Evolutionary conservation across 1,284 basidiomycete species (phyloP).

Genomic region (Boletus sp.): DNA sequence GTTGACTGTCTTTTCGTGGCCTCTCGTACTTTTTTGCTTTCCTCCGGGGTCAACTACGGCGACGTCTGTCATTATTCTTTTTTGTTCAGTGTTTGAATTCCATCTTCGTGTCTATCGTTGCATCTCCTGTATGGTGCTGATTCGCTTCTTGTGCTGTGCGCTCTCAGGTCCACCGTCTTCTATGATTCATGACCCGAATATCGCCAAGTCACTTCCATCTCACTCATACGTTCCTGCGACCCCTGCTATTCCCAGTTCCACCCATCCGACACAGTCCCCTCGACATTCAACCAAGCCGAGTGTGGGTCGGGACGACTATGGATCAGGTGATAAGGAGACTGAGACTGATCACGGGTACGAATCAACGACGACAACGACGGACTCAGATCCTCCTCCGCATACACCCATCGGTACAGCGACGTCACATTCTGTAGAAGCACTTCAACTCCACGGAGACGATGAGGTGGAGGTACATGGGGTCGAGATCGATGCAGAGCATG

Average conservation of each 20-base stretch:
- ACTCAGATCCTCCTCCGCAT: constrained; percentile 28
- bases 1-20: constrained; percentile 11
- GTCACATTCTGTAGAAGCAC: constrained; percentile 5
- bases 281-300: neutral
- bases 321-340: constrained; percentile 18
- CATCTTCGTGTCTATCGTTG: neutral
- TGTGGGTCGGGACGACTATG: constrained; percentile 8
- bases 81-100: neutral
- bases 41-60: neutral
- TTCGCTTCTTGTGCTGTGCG: constrained; percentile 1
- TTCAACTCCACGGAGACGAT: constrained; percentile 18
- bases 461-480: constrained; percentile 10
- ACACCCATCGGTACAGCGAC: constrained; percentile 22
- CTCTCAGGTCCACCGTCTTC: constrained; percentile 18
- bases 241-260: constrained; percentile 3
- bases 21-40: neutral
- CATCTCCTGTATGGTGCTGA: constrained; percentile 14
- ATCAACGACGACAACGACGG: constrained; percentile 29
- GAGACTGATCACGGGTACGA: constrained; percentile 29
- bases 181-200: constrained; percentile 12
- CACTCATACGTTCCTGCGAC: constrained; percentile 4
- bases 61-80: neutral
- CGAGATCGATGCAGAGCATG: constrained; percentile 13
- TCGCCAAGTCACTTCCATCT: constrained; percentile 3
- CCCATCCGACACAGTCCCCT: neutral